Evolutionary conservation across 495 filamentous ascomycete species (phyloP), one percentile per base, ranked within the genome.

Genomic region (Friedmanniomyces simplex): DNA sequence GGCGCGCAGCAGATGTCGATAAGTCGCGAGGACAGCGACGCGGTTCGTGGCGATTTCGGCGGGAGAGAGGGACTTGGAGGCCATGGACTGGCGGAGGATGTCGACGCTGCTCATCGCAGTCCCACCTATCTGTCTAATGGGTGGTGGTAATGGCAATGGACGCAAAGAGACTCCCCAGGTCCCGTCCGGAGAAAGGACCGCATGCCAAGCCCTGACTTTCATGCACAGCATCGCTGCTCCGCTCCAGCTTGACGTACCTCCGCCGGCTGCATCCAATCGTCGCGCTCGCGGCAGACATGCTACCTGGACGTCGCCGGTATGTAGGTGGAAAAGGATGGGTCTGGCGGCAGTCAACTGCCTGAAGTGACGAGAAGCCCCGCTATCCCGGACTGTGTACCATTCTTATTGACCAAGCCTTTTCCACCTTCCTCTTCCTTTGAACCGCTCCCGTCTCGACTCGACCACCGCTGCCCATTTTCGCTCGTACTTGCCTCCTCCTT

Each of bases 1-100:
- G 25, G 89, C 84, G 50, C 94, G 93, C 57, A 96, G 77, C 30
- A 98, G 71, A 58, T 86, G 76, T 61, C 91, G 79, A 71, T 96
- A 98, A 18, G 89, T 88, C 65, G 77, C 76, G 1, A 90, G 68
- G 3, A 52, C 59, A 18, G 56, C 52, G 18, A 48, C 13, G 34
- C 51, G 50, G 53, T 59, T 63, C 7, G 45, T 22, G 11, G 46
- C 46, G 18, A 45, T 43, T 30, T 63, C 51, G 26, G 37, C 42
- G 25, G 55, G 48, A 8, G 50, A 42, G 28, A 63, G 52, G 55
- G 14, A 39, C 36, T 41, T 21, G 20, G 52, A 47, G 20, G 51
- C 28, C 46, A 58, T 57, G 49, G 22, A 49, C 20, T 49, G 46
- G 11, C 25, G 20, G 26, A 52, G 30, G 16, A 52, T 2, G 11